These are phyloP conservation scores for Hyphodiscus sp. DNA, from an alignment of 2,329 filamentous ascomycete species.

Conservation along the genomic window DNA sequence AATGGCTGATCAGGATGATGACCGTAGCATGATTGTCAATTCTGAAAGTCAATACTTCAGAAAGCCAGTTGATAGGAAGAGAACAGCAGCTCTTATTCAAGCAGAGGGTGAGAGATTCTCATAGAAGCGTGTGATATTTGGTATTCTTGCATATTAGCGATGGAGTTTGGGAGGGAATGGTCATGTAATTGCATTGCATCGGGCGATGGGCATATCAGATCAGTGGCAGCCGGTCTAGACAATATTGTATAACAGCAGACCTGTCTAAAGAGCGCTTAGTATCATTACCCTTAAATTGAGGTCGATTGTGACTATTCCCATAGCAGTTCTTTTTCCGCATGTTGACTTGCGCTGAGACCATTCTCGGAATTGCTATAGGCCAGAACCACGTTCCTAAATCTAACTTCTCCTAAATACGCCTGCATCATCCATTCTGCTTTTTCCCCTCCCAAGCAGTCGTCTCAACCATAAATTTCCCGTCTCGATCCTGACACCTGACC, in stretches of 20 bases:
- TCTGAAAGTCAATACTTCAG: slow-evolving; percentile 46
- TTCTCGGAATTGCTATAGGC: neutral
- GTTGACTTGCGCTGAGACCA: no score
- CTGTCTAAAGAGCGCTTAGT: neutral
- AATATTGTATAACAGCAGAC: neutral
- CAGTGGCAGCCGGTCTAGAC: neutral
- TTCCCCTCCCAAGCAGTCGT: slow-evolving; percentile 54
- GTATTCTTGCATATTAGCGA: slow-evolving; percentile 15
- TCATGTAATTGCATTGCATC: neutral
- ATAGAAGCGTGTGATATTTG: neutral
- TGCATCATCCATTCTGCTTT: slow-evolving; percentile 4
- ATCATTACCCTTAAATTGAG: no score
- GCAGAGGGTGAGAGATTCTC: neutral
- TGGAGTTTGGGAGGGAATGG: slow-evolving; percentile 4
- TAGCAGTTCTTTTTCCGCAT: no score
- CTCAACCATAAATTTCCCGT: slow-evolving; percentile 53
- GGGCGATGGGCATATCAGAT: neutral
- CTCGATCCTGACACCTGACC: slow-evolving; percentile 50
- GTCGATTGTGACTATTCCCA: no score
- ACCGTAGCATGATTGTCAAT: slow-evolving; percentile 61
- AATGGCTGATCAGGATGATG: slow-evolving; percentile 38
- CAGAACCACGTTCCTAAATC: neutral
- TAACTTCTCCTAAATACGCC: neutral
- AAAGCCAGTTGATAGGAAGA: slow-evolving; percentile 30
- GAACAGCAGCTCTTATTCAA: slow-evolving; percentile 8